A percentile compares a stretch with the other conserved stretches of the same genome.
phyloP scores from a whole-genome alignment of 352 stramenopile genomes.

The Phytophthora hibernalis region DNA sequence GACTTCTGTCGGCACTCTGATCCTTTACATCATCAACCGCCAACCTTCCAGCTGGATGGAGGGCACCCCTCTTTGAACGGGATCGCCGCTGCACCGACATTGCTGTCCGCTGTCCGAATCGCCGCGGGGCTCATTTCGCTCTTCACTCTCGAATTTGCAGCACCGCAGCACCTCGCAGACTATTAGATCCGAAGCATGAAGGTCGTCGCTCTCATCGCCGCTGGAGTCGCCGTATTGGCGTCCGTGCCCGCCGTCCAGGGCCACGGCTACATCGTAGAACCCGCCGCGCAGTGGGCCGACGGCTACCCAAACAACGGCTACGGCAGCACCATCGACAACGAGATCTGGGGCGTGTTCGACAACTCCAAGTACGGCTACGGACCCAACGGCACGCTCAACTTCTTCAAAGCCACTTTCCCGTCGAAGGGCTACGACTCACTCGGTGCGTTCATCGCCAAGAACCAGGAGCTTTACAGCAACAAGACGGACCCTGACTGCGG shows the following conservation, averaged over 20 bases:
- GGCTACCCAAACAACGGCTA: conserved; percentile 60
- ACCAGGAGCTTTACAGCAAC: conserved; percentile 51
- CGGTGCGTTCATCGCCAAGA: conserved; percentile 48
- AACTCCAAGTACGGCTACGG: conserved; percentile 56
- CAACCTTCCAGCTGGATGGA: conserved; percentile 20
- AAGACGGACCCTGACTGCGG: conserved; percentile 47
- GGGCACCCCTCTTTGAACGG: conserved; percentile 7
- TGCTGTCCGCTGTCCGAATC: conserved; percentile 12
- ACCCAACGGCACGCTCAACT: conserved; percentile 38
- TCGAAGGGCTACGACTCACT: conserved; percentile 49
- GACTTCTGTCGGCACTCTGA: conserved; percentile 11
- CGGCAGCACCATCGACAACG: conserved; percentile 51
- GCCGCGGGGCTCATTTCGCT: not conserved
- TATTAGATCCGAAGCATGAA: conserved; percentile 36
- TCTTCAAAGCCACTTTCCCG: conserved; percentile 44
- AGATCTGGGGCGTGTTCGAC: conserved; percentile 47
- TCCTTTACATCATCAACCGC: conserved; percentile 24
- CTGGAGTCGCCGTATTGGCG: conserved; percentile 27
- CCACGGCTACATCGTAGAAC: conserved; percentile 56
- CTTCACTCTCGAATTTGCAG: conserved; percentile 35
- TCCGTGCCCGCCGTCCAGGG: conserved; percentile 28
- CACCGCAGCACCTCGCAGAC: not conserved
- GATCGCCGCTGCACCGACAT: conserved; percentile 16
- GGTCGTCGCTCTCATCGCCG: conserved; percentile 33
- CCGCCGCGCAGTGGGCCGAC: conserved; percentile 41